Conservation (phyloP, 805 yeast genomes). For the Brettanomyces sp. region DNA sequence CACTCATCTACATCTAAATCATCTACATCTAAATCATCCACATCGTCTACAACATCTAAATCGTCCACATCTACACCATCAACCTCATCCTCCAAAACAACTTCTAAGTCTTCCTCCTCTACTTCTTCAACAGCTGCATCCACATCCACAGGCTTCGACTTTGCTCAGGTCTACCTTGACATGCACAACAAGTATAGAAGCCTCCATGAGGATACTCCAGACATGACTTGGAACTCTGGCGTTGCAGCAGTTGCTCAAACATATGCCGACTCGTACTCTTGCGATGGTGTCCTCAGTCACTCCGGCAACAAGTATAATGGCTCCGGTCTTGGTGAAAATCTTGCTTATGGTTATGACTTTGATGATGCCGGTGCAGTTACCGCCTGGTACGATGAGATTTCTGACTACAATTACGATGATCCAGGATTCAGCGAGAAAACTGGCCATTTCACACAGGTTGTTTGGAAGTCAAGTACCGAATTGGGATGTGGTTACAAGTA, state of each 20-base stretch:
- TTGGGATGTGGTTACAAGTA: constrained; percentile 67
- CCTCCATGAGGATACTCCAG: constrained; percentile 36
- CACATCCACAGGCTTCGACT: constrained; percentile 18
- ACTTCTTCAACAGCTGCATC: constrained; percentile 15
- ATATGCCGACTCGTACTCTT: constrained; percentile 47
- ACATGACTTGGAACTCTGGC: constrained; percentile 45
- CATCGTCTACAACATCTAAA: constrained; percentile 5
- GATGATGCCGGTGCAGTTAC: constrained; percentile 44
- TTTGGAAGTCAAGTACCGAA: constrained; percentile 55
- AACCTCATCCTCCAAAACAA: constrained; percentile 13
- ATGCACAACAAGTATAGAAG: constrained; percentile 56
- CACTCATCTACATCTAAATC: constrained; percentile 10
- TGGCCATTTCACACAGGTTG: constrained; percentile 77
- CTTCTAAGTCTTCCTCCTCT: constrained; percentile 15
- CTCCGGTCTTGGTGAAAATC: constrained; percentile 61
- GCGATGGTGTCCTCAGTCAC: constrained; percentile 51
- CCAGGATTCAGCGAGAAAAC: constrained; percentile 40
- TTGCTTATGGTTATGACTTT: constrained; percentile 60
- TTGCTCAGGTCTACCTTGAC: constrained; percentile 38
- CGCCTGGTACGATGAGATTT: constrained; percentile 71
- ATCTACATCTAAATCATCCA: constrained; percentile 7
- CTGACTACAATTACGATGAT: constrained; percentile 39
- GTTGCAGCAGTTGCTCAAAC: constrained; percentile 46
- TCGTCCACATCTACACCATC: constrained; percentile 12
- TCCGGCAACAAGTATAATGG: constrained; percentile 42